These are phyloP conservation scores for Ustilago hordei DNA, from an alignment of 1,284 basidiomycete genomes.

Conservation along the genomic window DNA sequence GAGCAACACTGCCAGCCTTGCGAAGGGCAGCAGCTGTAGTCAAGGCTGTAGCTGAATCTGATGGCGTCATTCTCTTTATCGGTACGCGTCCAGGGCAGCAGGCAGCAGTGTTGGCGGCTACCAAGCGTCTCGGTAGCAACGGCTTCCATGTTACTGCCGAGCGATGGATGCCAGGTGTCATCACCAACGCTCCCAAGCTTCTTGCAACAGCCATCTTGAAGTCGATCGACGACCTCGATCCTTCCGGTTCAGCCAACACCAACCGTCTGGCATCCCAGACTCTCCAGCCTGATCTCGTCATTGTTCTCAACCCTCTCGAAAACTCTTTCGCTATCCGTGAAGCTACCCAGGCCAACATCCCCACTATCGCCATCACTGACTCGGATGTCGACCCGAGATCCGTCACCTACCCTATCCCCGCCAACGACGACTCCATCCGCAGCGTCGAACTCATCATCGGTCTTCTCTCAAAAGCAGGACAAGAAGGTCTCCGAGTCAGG, in stretches of 20 bases:
- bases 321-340: conserved; percentile 75
- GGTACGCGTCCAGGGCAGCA: conserved; percentile 85
- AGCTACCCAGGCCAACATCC: conserved; percentile 70
- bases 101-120: conserved; percentile 81
- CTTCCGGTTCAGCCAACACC: conserved; percentile 38
- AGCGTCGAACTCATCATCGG: conserved; percentile 91
- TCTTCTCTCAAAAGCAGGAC: conserved; percentile 88
- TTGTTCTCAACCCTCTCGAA: conserved; percentile 87
- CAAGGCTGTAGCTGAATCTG: conserved; percentile 81
- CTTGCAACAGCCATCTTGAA: conserved; percentile 63
- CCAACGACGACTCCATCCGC: conserved; percentile 93
- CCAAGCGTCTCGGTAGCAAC: conserved; percentile 77
- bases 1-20: conserved; percentile 85
- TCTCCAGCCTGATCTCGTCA: conserved; percentile 84
- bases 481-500: conserved; percentile 61
- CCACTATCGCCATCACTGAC: conserved; percentile 80
- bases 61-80: conserved; percentile 89
- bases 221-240: conserved; percentile 41
- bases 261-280: conserved; percentile 73
- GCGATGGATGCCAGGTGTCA: conserved; percentile 91
- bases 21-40: conserved; percentile 89
- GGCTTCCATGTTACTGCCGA: conserved; percentile 81
- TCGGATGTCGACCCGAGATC: conserved; percentile 94
- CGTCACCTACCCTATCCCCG: conserved; percentile 98
- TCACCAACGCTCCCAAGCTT: conserved; percentile 85